Evolutionary conservation across 2,329 filamentous ascomycete genomes (phyloP).

Genomic region (Hymenoscyphus linearis): DNA sequence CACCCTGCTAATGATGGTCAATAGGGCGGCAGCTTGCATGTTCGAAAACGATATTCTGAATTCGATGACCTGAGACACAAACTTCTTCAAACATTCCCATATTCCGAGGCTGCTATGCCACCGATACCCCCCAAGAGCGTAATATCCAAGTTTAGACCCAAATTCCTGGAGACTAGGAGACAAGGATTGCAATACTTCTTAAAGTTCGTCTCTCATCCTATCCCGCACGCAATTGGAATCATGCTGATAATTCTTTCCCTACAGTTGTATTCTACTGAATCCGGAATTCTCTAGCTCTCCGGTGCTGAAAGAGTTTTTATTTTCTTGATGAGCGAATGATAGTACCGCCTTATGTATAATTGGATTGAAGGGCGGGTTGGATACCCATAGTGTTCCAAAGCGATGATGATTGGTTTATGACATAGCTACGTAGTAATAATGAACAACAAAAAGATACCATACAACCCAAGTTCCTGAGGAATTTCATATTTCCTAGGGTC

Average conservation of each 20-base stretch:
- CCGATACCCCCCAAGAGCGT: slow-evolving; percentile 85
- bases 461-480: too few species aligned
- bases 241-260: slow-evolving; percentile 14
- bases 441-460: neutral
- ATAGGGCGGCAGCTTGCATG: slow-evolving; percentile 57
- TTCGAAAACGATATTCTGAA: slow-evolving; percentile 79
- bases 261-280: slow-evolving; percentile 82
- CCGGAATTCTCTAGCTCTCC: slow-evolving; percentile 92
- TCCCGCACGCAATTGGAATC: neutral
- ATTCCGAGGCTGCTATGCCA: slow-evolving; percentile 82
- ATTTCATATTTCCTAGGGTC: too few species aligned
- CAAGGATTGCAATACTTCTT: slow-evolving; percentile 86
- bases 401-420: neutral
- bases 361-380: neutral
- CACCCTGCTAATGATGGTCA: slow-evolving; percentile 7
- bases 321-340: slow-evolving; percentile 19
- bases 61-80: slow-evolving; percentile 77
- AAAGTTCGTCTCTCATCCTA: slow-evolving; percentile 56
- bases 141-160: slow-evolving; percentile 76
- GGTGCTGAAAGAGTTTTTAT: slow-evolving; percentile 81
- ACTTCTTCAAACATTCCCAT: slow-evolving; percentile 75
- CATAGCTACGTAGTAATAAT: neutral
- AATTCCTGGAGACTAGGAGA: slow-evolving; percentile 80
- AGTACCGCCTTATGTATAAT: neutral
- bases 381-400: neutral